A percentile compares a stretch with the other conserved stretches of the same genome.
These are phyloP conservation scores for Blastocystis sp. DNA, from an alignment of 352 stramenopile genomes.

Conservation along the genomic window DNA sequence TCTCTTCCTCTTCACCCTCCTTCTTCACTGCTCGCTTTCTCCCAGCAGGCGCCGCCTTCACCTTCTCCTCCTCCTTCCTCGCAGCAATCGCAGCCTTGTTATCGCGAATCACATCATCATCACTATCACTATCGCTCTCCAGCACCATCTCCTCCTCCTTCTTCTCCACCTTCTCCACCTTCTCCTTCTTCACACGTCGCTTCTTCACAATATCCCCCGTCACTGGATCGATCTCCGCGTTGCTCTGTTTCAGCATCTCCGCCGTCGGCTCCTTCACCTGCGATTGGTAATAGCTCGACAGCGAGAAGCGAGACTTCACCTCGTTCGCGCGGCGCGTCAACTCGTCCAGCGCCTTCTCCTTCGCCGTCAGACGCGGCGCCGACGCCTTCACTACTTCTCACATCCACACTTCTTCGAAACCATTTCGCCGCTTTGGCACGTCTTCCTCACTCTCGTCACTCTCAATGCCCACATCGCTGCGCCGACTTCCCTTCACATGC, in stretches of 20 bases:
- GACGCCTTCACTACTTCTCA: not conserved
- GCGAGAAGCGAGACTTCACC: constrained; percentile 28
- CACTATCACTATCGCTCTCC: not conserved
- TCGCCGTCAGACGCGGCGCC: constrained; percentile 33
- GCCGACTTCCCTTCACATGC: not conserved
- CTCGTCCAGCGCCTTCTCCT: constrained; percentile 30
- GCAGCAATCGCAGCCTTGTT: constrained; percentile 42
- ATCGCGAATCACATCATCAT: constrained; percentile 62
- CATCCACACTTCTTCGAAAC: not conserved
- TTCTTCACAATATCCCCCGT: constrained; percentile 49
- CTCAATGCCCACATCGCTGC: not conserved
- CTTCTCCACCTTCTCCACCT: constrained; percentile 4
- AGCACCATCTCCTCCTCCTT: not conserved
- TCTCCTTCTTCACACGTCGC: constrained; percentile 10
- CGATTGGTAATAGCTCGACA: constrained; percentile 52
- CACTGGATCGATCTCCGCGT: constrained; percentile 18
- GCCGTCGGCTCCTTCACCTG: constrained; percentile 51
- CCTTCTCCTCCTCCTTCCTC: constrained; percentile 24
- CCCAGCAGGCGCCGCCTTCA: not conserved
- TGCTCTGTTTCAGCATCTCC: constrained; percentile 55
- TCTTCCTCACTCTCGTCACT: constrained; percentile 24
- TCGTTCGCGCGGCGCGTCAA: constrained; percentile 14
- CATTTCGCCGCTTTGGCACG: not conserved
- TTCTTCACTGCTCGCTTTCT: not conserved
- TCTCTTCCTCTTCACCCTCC: not conserved